phyloP scores from a whole-genome alignment of 495 filamentous ascomycete genomes.

The Penicillium samsonianum region DNA sequence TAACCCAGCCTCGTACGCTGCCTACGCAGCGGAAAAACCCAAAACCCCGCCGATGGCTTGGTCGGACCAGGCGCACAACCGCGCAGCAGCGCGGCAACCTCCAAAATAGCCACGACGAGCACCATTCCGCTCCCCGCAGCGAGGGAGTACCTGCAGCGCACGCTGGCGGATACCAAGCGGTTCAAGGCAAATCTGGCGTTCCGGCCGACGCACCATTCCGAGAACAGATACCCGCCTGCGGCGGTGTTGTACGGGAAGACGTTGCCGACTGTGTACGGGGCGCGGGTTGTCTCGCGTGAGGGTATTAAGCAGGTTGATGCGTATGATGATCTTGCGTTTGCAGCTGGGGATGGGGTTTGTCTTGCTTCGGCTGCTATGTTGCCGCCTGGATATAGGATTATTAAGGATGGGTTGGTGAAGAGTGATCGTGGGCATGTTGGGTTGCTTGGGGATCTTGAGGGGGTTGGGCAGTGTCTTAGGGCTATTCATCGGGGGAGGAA shows the following conservation, averaged over 20 bases:
- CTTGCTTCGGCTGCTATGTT: constrained; percentile 84
- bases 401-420: constrained; percentile 68
- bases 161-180: constrained; percentile 63
- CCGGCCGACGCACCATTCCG: constrained; percentile 54
- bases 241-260: constrained; percentile 88
- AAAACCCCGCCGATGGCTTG: constrained; percentile 40
- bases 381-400: constrained; percentile 74
- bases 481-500: constrained; percentile 65
- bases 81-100: constrained; percentile 29
- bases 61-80: constrained; percentile 35
- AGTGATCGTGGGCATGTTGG: constrained; percentile 86
- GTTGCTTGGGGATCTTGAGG: constrained; percentile 80
- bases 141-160: constrained; percentile 73
- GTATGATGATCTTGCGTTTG: constrained; percentile 87
- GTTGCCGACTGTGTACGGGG: constrained; percentile 80
- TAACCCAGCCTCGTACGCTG: constrained; percentile 18
- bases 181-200: constrained; percentile 76
- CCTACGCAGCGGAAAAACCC: constrained; percentile 16
- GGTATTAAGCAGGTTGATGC: constrained; percentile 73
- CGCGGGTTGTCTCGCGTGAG: constrained; percentile 65
- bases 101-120: constrained; percentile 42
- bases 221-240: constrained; percentile 77
- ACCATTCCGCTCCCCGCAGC: constrained; percentile 56
- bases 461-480: constrained; percentile 70
- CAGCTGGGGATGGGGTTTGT: constrained; percentile 86